phyloP scores from a whole-genome alignment of 2,329 filamentous ascomycete genomes.

The Neonectria hederae region DNA sequence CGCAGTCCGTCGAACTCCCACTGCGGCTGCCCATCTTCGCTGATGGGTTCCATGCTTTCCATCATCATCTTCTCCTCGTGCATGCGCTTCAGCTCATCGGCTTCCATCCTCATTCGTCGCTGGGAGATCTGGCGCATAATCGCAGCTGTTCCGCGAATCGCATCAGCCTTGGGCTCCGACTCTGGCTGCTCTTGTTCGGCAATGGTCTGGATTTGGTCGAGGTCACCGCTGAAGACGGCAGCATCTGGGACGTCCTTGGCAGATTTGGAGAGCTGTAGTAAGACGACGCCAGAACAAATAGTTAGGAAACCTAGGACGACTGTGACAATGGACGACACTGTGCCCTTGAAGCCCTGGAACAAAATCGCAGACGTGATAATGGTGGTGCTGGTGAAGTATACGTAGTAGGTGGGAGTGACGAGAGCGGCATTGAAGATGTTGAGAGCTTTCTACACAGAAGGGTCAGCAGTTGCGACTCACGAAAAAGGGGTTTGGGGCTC shows the following conservation, averaged over 20 bases:
- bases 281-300: constrained; percentile 91
- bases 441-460: constrained; percentile 85
- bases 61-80: constrained; percentile 78
- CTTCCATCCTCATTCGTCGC: constrained; percentile 79
- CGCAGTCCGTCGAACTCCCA: constrained; percentile 94
- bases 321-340: constrained; percentile 80
- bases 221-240: constrained; percentile 89
- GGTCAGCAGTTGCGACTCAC: constrained; percentile 45
- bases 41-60: constrained; percentile 77
- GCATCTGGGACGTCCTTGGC: constrained; percentile 96
- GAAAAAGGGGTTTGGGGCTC: constrained; percentile 48
- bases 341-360: constrained; percentile 94
- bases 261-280: constrained; percentile 96
- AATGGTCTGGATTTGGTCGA: constrained; percentile 95
- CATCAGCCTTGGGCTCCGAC: constrained; percentile 93
- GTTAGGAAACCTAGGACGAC: constrained; percentile 93
- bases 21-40: constrained; percentile 73
- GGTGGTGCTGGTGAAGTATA: constrained; percentile 95
- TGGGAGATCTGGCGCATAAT: constrained; percentile 85
- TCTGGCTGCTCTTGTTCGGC: constrained; percentile 97
- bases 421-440: constrained; percentile 97
- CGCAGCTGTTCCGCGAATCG: constrained; percentile 89
- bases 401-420: constrained; percentile 98
- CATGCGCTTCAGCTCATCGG: constrained; percentile 79
- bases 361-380: constrained; percentile 93